Conservation (phyloP, 441 rosid species). For the Erodium moschatum region DNA sequence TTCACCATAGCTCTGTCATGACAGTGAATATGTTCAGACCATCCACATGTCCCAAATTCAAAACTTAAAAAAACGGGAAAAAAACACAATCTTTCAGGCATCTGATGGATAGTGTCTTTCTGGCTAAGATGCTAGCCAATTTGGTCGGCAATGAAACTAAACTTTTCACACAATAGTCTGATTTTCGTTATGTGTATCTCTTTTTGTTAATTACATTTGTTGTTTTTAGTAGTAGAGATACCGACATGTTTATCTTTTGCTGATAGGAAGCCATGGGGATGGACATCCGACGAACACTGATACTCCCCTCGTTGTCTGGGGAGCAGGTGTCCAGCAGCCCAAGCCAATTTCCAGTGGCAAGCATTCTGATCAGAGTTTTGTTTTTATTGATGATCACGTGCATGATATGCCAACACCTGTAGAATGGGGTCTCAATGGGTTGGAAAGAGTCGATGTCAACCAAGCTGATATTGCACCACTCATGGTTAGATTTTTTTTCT, state of each 20-base stretch:
- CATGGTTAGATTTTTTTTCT: conserved; percentile 45
- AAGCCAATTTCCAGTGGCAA: conserved; percentile 29
- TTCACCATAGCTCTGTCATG: not conserved
- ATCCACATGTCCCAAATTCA: too few relatives aligned
- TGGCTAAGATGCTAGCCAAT: conserved; percentile 9
- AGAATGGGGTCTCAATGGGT: conserved; percentile 66
- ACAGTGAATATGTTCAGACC: not conserved
- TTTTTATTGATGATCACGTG: conserved; percentile 73
- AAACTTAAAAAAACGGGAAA: not conserved
- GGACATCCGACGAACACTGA: conserved; percentile 94
- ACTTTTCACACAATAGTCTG: not conserved
- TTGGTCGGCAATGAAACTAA: not conserved
- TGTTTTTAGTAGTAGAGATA: not conserved
- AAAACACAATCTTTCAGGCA: not conserved
- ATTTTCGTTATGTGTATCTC: not conserved
- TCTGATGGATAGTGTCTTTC: conserved; percentile 4
- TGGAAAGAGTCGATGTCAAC: conserved; percentile 92
- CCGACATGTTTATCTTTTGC: conserved; percentile 20
- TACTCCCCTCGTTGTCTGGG: conserved; percentile 97
- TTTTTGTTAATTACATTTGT: conserved; percentile 13
- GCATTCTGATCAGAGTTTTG: conserved; percentile 51
- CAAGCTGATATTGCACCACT: conserved; percentile 97
- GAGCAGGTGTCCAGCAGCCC: conserved; percentile 80
- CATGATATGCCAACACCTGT: conserved; percentile 80
- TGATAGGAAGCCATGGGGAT: conserved; percentile 90